Percentiles rank a stretch among this genome's conserved stretches.
Conservation (phyloP, 495 filamentous ascomycete species). For the Daldinia vernicosa region DNA sequence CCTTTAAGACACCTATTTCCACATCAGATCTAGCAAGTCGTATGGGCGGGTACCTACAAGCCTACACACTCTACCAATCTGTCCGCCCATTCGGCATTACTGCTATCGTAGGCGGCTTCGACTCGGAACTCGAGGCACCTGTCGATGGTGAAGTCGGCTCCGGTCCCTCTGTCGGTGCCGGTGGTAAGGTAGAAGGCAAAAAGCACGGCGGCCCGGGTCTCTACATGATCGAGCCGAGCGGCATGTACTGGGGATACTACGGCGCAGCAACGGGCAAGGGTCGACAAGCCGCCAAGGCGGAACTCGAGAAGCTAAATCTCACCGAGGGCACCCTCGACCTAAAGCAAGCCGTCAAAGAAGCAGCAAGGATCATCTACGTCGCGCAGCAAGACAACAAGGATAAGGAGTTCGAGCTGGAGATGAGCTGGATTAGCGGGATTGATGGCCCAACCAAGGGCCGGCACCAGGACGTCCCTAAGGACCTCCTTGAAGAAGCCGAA, state of each 20-base stretch:
- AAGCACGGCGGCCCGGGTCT: conserved; percentile 88
- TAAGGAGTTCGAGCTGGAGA: conserved; percentile 98
- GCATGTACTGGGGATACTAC: conserved; percentile 98
- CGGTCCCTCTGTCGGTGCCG: conserved; percentile 78
- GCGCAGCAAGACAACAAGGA: conserved; percentile 97
- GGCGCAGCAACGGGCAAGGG: conserved; percentile 97
- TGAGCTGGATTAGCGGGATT: conserved; percentile 91
- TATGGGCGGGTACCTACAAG: conserved; percentile 94
- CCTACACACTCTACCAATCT: conserved; percentile 94
- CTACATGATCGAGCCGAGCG: conserved; percentile 99
- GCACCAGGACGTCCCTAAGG: conserved; percentile 91
- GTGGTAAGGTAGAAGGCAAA: conserved; percentile 77
- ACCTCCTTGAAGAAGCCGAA: conserved; percentile 89
- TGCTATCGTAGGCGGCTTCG: conserved; percentile 92
- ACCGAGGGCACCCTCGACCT: conserved; percentile 76
- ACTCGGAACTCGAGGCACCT: conserved; percentile 77
- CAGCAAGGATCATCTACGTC: conserved; percentile 93
- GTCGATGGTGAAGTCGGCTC: conserved; percentile 89
- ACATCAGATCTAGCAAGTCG: conserved; percentile 84
- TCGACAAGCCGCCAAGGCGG: conserved; percentile 93
- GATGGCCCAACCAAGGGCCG: conserved; percentile 88
- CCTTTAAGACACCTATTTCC: conserved; percentile 91
- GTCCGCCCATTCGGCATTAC: conserved; percentile 97
- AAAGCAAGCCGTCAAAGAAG: conserved; percentile 91
- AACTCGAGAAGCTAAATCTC: conserved; percentile 97